Evolutionary conservation across 1,284 basidiomycete genomes (phyloP).

Genomic region (Flammula alnicola): DNA sequence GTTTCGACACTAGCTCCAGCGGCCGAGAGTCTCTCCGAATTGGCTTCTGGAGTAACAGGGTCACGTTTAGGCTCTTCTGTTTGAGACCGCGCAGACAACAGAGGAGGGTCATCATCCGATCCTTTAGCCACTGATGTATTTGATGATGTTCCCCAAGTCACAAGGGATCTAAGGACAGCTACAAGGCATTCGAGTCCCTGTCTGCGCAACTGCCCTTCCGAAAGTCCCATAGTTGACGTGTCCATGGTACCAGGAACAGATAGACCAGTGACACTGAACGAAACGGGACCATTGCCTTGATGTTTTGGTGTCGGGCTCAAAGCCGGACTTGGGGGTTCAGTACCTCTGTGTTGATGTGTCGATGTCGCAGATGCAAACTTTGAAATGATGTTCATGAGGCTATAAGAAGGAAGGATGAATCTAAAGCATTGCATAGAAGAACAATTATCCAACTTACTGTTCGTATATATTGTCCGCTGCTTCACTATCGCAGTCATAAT

Average conservation of each 20-base stretch:
- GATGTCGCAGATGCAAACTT: conserved; percentile 83
- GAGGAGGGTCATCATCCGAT: conserved; percentile 45
- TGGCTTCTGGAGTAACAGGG: conserved; percentile 56
- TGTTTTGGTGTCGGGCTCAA: conserved; percentile 57
- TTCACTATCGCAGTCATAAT: conserved; percentile 95
- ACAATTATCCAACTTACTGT: conserved; percentile 53
- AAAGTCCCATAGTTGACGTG: conserved; percentile 66
- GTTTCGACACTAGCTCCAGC: conserved; percentile 52
- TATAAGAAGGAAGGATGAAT: conserved; percentile 31
- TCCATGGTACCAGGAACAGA: conserved; percentile 71
- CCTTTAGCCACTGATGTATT: conserved; percentile 40
- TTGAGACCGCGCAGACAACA: conserved; percentile 49
- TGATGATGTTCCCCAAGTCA: conserved; percentile 81
- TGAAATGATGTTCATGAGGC: conserved; percentile 92
- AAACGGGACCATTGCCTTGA: conserved; percentile 48
- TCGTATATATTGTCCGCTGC: conserved; percentile 97
- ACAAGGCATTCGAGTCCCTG: conserved; percentile 92
- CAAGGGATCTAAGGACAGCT: conserved; percentile 84
- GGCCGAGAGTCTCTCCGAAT: conserved; percentile 52
- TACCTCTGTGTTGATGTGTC: conserved; percentile 50
- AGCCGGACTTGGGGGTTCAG: conserved; percentile 65
- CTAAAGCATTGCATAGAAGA: not conserved
- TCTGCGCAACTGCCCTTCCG: conserved; percentile 83
- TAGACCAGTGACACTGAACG: conserved; percentile 69
- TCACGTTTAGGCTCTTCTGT: conserved; percentile 57